A percentile compares a stretch with the other conserved stretches of the same genome.
These are phyloP conservation scores for Hericium alpestre DNA, from an alignment of 768 basidiomycete species.

Conservation along the genomic window DNA sequence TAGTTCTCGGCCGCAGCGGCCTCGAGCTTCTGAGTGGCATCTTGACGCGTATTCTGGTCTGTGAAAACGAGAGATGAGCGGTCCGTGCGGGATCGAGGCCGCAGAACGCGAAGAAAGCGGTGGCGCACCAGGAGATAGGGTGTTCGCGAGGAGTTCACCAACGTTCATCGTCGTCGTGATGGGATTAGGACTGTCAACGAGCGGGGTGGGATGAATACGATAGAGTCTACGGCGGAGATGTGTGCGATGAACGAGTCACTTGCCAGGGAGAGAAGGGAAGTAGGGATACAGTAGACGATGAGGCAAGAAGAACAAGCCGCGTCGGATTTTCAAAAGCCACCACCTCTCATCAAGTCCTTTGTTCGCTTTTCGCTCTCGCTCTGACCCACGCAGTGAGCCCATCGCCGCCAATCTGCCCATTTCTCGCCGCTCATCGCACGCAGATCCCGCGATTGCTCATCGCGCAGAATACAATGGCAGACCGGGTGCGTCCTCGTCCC, in stretches of 20 bases:
- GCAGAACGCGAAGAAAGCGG: slow-evolving; percentile 19
- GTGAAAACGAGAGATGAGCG: slow-evolving; percentile 12
- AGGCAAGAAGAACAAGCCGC: background rate
- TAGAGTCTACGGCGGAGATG: background rate
- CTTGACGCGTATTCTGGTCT: slow-evolving; percentile 88
- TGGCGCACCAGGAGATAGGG: slow-evolving; percentile 77
- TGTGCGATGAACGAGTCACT: background rate
- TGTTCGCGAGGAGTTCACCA: slow-evolving; percentile 81
- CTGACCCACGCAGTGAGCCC: background rate
- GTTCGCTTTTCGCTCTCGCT: background rate
- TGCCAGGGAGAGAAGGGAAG: background rate
- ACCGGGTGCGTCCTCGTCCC: slow-evolving; percentile 39
- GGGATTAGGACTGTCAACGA: background rate
- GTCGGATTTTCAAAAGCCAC: slow-evolving; percentile 22
- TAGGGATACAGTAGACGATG: background rate
- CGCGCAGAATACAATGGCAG: slow-evolving; percentile 33
- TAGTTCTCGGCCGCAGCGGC: slow-evolving; percentile 80
- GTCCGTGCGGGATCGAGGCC: slow-evolving; percentile 12
- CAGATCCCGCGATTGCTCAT: background rate
- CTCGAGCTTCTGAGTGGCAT: slow-evolving; percentile 86
- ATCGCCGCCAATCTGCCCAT: background rate
- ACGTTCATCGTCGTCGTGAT: slow-evolving; percentile 64
- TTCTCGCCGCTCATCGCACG: background rate
- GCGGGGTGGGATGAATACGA: background rate
- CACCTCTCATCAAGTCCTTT: background rate